Base-by-base conservation (phyloP, 495 filamentous ascomycete genomes). In the Penicillium cosmopolitanum region DNA sequence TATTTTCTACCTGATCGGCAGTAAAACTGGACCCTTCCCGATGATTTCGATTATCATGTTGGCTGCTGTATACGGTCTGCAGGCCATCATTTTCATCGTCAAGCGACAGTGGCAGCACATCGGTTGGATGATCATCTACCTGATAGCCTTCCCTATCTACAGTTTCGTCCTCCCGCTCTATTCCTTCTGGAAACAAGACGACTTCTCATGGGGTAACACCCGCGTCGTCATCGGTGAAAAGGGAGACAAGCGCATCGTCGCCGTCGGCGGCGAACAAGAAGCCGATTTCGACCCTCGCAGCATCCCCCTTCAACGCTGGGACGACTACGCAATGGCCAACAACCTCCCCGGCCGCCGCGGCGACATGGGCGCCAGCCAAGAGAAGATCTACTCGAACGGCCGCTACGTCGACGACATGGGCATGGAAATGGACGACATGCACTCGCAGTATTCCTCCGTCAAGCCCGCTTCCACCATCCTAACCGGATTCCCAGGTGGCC, bases 101-200 rank as follows among this genome's bases (percentile, higher is more conserved):
- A 96, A 93, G 73, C 84, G 96, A 12, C 91, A 98, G 74, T 98
- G 95, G 95, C 92, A 98, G 72, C 92, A 96, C 68, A 81, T 98
- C 43, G 95, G 95, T 48, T 98, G 95, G 95, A 97, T 98, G 92
- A 89, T 98, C 67, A 98, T 98, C 67, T 98, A 98, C 73, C 82
- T 98, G 61, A 64, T 93, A 8, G 96, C 95, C 1, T 97, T 89
- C 81, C 96, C 96, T 0, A 89, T 98, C 65, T 97, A 93, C 78
- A 93, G 87, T 15, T 93, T 98, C 67, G 69, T 97, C 55, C 84
- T 98, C 7, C 95, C 95, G 0, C 75, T 98, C 64, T 98, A 97
- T 79, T 96, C 95, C 0, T 98, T 98, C 87, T 98, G 95, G 95
- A 94, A 96, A 69, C 92, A 96, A 73, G 95, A 98, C 76, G 91